Conservation (phyloP, 441 rosid genomes). For the Adansonia grandidieri region DNA sequence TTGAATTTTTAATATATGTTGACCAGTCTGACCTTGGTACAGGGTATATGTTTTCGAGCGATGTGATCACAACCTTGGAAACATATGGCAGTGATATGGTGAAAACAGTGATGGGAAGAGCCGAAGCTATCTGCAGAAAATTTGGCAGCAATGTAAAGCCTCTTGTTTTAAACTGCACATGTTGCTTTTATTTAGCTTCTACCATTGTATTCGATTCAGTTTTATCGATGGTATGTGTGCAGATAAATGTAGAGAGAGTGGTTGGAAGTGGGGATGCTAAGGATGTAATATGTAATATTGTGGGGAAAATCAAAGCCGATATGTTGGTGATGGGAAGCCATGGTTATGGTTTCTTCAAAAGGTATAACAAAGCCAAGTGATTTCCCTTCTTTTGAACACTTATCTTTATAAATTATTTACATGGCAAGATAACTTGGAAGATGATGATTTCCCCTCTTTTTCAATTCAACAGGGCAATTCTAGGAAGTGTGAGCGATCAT, state of each 20-base stretch:
- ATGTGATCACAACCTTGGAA: slow-evolving; percentile 54
- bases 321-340: slow-evolving; percentile 86
- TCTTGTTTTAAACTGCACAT: not conserved
- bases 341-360: slow-evolving; percentile 88
- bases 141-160: slow-evolving; percentile 23
- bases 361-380: slow-evolving; percentile 34
- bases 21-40: slow-evolving; percentile 7
- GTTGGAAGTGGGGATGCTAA: slow-evolving; percentile 83
- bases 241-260: slow-evolving; percentile 60
- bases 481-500: slow-evolving; percentile 78
- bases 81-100: slow-evolving; percentile 58
- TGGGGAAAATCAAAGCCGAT: slow-evolving; percentile 69
- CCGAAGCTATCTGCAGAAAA: slow-evolving; percentile 59
- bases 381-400: not conserved
- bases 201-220: not conserved
- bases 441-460: not conserved
- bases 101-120: slow-evolving; percentile 70
- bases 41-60: slow-evolving; percentile 61
- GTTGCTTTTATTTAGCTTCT: not conserved
- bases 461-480: slow-evolving; percentile 51
- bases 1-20: not conserved
- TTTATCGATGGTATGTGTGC: slow-evolving; percentile 26
- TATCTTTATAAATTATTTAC: not conserved
- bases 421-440: not conserved
- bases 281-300: slow-evolving; percentile 69